These are phyloP conservation scores for Athelia psychrophila DNA, from an alignment of 1,284 basidiomycete genomes.

Conservation along the genomic window DNA sequence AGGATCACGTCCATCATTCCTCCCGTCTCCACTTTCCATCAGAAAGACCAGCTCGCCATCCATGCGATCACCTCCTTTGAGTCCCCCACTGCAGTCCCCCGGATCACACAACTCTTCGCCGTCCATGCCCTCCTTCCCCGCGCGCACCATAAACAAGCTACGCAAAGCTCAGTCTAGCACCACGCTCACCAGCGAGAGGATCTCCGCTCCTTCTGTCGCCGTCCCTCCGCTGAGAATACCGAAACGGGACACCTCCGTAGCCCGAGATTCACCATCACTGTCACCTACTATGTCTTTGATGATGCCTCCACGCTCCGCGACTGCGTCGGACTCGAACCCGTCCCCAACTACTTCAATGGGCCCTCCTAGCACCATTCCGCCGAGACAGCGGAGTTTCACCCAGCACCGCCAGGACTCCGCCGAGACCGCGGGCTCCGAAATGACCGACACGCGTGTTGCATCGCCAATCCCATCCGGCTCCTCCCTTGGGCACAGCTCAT, in stretches of 20 bases:
- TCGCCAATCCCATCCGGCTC: conserved; percentile 24
- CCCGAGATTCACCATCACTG: not conserved
- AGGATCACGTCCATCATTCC: conserved; percentile 17
- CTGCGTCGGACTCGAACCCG: not conserved
- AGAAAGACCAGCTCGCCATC: conserved; percentile 27
- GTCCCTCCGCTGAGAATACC: not conserved
- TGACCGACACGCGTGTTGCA: conserved; percentile 12
- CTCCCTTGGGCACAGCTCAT: conserved; percentile 19
- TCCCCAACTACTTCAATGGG: not conserved
- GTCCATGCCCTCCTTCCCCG: not conserved
- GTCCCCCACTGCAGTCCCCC: conserved; percentile 23
- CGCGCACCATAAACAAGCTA: conserved; percentile 7
- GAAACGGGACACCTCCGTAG: not conserved
- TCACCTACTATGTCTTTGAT: not conserved
- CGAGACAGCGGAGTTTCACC: too few relatives aligned
- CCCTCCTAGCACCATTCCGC: too few relatives aligned
- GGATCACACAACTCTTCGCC: conserved; percentile 5
- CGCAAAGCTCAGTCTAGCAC: conserved; percentile 23
- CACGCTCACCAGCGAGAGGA: conserved; percentile 17
- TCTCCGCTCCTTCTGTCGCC: conserved; percentile 3
- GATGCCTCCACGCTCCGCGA: not conserved
- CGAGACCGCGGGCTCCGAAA: not conserved
- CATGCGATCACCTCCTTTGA: conserved; percentile 14
- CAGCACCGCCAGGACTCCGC: not conserved
- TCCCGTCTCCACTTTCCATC: conserved; percentile 51